Conservation (phyloP, 495 filamentous ascomycete species). For the Stereocaulon alpinum region DNA sequence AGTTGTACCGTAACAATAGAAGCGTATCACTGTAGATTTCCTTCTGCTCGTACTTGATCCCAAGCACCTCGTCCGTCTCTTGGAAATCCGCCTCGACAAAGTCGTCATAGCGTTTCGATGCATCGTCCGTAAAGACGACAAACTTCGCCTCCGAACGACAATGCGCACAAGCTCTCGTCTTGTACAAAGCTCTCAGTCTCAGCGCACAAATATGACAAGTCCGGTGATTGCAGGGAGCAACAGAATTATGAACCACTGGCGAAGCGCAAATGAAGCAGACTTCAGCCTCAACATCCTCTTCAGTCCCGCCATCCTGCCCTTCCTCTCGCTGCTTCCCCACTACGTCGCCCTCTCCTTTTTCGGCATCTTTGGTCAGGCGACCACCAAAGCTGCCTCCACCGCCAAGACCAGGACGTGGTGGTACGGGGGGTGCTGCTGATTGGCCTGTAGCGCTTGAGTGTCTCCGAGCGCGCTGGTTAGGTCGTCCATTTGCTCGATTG, state of each 20-base stretch:
- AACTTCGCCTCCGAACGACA: constrained; percentile 76
- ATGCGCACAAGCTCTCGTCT: constrained; percentile 88
- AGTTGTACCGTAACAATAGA: constrained; percentile 88
- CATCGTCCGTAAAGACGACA: constrained; percentile 86
- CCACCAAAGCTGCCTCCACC: constrained; percentile 31
- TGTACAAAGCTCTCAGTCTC: constrained; percentile 82
- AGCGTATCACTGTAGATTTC: constrained; percentile 83
- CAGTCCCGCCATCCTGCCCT: constrained; percentile 22
- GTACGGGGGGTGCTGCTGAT: constrained; percentile 20
- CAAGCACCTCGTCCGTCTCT: constrained; percentile 67
- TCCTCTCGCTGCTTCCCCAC: constrained; percentile 24
- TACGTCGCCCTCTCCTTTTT: constrained; percentile 18
- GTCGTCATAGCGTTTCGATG: constrained; percentile 70
- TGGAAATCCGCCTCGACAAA: constrained; percentile 63
- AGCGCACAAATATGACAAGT: constrained; percentile 94
- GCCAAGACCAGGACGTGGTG: constrained; percentile 24
- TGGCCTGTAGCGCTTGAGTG: neutral
- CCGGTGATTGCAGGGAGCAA: constrained; percentile 87
- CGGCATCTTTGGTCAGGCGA: constrained; percentile 35
- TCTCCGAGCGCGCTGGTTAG: constrained; percentile 8
- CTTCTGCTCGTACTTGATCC: constrained; percentile 77
- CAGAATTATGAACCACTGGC: constrained; percentile 66
- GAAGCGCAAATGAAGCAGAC: constrained; percentile 97
- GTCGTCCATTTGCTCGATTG: neutral
- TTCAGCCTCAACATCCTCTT: constrained; percentile 58